phyloP scores from a whole-genome alignment of 495 filamentous ascomycete species.

The Aspergillus sclerotioniger region DNA sequence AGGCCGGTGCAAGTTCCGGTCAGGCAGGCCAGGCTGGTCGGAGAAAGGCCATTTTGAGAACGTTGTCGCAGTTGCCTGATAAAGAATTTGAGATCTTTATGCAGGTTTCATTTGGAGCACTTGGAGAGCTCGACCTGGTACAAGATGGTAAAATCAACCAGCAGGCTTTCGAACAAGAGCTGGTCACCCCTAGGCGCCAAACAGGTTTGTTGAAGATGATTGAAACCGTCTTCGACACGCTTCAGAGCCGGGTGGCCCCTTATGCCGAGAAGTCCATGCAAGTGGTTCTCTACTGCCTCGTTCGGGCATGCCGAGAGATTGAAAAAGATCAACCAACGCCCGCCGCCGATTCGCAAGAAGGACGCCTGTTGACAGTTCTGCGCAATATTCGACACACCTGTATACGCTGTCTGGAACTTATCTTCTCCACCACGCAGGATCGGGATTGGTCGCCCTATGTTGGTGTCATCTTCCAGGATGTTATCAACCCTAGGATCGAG shows the following conservation, averaged over 20 bases:
- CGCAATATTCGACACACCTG: constrained; percentile 70
- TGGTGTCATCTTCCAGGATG: constrained; percentile 63
- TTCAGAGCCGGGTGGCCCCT: constrained; percentile 64
- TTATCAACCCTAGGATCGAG: constrained; percentile 72
- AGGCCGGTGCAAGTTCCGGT: constrained; percentile 58
- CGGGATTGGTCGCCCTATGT: constrained; percentile 72
- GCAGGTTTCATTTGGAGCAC: constrained; percentile 72
- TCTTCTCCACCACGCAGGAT: constrained; percentile 67
- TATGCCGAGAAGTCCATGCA: constrained; percentile 65
- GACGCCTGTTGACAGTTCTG: constrained; percentile 52
- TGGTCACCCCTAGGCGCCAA: constrained; percentile 70
- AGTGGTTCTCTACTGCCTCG: constrained; percentile 73
- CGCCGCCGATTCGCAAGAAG: constrained; percentile 42
- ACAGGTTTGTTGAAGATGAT: constrained; percentile 87
- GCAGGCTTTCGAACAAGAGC: constrained; percentile 47
- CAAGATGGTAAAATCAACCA: constrained; percentile 50
- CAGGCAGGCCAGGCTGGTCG: constrained; percentile 60
- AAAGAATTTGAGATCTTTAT: constrained; percentile 76
- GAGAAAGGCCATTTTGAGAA: constrained; percentile 62
- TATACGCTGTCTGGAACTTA: constrained; percentile 72
- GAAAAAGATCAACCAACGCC: constrained; percentile 35
- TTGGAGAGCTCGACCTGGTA: constrained; percentile 57
- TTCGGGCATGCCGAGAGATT: constrained; percentile 64
- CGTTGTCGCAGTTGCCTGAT: constrained; percentile 57
- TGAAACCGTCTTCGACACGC: constrained; percentile 78